Percentiles rank a stretch among this genome's conserved stretches.
Evolutionary conservation across 2,329 filamentous ascomycete genomes (phyloP).

Genomic region (Seiridium cupressi): DNA sequence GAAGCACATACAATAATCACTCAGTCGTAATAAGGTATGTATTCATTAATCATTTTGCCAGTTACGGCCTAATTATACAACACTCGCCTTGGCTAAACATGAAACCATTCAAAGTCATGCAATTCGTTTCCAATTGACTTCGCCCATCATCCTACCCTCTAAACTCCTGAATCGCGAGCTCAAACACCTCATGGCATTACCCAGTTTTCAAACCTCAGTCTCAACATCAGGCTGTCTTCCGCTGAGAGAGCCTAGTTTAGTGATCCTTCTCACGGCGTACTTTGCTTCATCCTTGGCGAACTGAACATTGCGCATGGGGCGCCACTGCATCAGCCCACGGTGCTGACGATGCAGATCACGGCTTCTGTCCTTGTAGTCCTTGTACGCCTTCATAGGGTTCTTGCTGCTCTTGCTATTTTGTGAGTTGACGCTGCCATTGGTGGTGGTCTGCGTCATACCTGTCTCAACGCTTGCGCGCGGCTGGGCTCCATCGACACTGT

Average conservation of each 20-base stretch:
- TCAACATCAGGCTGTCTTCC: constrained; percentile 87
- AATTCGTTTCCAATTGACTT: not conserved
- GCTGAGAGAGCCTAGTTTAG: constrained; percentile 72
- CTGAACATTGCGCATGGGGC: constrained; percentile 77
- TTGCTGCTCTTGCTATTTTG: constrained; percentile 37
- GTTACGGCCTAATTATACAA: not conserved
- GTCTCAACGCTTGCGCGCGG: constrained; percentile 8
- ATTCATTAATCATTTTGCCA: not conserved
- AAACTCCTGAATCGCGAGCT: too few species aligned
- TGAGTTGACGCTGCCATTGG: constrained; percentile 9
- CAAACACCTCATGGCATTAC: too few species aligned
- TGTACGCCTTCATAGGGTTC: constrained; percentile 56
- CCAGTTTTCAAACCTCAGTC: constrained; percentile 57
- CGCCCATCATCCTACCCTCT: not conserved
- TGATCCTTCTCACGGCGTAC: constrained; percentile 73
- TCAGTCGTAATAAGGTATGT: too few species aligned
- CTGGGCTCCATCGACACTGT: not conserved
- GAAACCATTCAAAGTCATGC: not conserved
- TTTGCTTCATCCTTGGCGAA: constrained; percentile 89
- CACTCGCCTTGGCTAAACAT: not conserved
- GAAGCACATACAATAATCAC: too few species aligned
- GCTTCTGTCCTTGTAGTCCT: constrained; percentile 65
- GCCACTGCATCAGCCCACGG: constrained; percentile 92
- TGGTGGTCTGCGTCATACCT: constrained; percentile 19
- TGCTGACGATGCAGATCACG: constrained; percentile 82